Conservation (phyloP, 2,329 filamentous ascomycete species). For the Tolypocladium paradoxum region DNA sequence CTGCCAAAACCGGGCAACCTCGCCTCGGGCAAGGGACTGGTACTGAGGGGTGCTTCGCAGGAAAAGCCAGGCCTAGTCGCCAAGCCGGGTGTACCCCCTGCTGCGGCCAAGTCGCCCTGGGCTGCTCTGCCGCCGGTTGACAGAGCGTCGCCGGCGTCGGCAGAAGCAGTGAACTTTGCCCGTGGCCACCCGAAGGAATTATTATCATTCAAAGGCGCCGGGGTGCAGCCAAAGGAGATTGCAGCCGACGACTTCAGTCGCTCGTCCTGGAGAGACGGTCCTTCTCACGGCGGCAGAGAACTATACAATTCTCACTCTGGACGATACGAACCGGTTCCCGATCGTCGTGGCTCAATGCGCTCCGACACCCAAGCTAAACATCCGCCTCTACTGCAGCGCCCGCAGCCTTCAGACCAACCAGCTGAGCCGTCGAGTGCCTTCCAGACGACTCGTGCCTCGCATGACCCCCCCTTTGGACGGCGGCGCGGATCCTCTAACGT, state of each 20-base stretch:
- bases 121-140: conserved; percentile 77
- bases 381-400: conserved; percentile 69
- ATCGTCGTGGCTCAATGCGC: conserved; percentile 61
- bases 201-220: conserved; percentile 42
- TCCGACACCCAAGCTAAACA: conserved; percentile 59
- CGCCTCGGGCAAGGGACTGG: conserved; percentile 47
- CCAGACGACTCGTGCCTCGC: conserved; percentile 61
- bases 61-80: conserved; percentile 65
- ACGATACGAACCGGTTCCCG: conserved; percentile 77
- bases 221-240: conserved; percentile 61
- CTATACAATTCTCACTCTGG: conserved; percentile 93
- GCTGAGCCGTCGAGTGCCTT: conserved; percentile 81
- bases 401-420: conserved; percentile 52
- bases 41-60: conserved; percentile 51
- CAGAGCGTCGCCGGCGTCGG: conserved; percentile 58
- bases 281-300: conserved; percentile 54
- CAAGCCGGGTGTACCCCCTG: conserved; percentile 55
- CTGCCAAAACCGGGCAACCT: conserved; percentile 34
- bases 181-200: conserved; percentile 45
- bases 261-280: conserved; percentile 66
- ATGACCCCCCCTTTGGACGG: conserved; percentile 59
- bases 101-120: conserved; percentile 84
- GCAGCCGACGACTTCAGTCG: conserved; percentile 90
- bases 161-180: conserved; percentile 39
- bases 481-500: conserved; percentile 84